Percentiles rank a stretch among this genome's conserved stretches.
phyloP scores from a whole-genome alignment of 352 stramenopile genomes.

The Phytophthora podocarpi region DNA sequence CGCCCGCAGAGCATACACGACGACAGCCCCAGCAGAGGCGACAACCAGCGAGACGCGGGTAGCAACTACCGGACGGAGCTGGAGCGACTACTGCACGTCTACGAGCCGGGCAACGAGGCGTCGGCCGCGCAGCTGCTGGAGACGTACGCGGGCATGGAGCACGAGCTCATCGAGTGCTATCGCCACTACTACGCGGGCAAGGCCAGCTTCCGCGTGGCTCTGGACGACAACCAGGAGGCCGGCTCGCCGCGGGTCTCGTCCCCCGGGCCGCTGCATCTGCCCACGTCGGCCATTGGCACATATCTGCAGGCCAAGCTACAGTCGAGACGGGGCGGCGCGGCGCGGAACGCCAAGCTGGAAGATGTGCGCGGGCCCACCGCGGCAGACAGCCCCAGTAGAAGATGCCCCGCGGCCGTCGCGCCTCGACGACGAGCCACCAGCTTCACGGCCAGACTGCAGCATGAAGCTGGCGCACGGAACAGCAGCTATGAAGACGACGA shows the following conservation, averaged over 20 bases:
- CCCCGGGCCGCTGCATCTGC: slow-evolving; percentile 49
- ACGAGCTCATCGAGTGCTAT: slow-evolving; percentile 70
- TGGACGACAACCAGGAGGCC: slow-evolving; percentile 26
- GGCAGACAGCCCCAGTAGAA: slow-evolving; percentile 24
- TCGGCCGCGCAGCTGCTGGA: slow-evolving; percentile 47
- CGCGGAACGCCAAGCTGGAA: slow-evolving; percentile 49
- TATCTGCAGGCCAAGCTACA: slow-evolving; percentile 61
- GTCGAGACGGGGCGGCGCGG: slow-evolving; percentile 35
- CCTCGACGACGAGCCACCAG: slow-evolving; percentile 32
- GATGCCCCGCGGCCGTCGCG: slow-evolving; percentile 18
- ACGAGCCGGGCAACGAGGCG: slow-evolving; percentile 52
- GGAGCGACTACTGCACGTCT: slow-evolving; percentile 43
- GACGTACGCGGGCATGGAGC: slow-evolving; percentile 61
- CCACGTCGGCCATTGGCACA: slow-evolving; percentile 56
- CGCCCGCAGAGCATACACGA: slow-evolving; percentile 9
- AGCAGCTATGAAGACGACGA: slow-evolving; percentile 17
- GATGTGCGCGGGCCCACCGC: slow-evolving; percentile 46
- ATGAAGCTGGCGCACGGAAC: slow-evolving; percentile 6
- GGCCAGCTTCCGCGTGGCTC: slow-evolving; percentile 45
- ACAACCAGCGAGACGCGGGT: slow-evolving; percentile 16
- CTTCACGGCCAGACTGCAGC: slow-evolving; percentile 25
- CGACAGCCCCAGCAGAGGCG: slow-evolving; percentile 1
- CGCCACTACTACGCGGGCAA: slow-evolving; percentile 65
- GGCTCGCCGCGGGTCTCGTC: slow-evolving; percentile 20
- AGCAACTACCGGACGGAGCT: slow-evolving; percentile 39